These are phyloP conservation scores for Cornus suecica DNA, from an alignment of 148 eudicot species.

Conservation along the genomic window DNA sequence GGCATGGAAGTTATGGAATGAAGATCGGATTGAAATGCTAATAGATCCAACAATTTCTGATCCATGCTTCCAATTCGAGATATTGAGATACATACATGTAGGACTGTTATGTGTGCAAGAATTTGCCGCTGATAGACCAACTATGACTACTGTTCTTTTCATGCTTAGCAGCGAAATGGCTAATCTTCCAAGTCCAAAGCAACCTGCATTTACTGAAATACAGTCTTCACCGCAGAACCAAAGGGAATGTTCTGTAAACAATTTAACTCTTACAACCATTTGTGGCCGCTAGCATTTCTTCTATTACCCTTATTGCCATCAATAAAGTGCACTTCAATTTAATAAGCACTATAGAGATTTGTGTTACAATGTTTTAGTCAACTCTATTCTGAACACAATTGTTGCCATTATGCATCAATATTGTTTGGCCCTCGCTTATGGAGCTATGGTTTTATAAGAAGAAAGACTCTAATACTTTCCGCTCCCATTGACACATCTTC, in stretches of 20 bases:
- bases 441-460: no score
- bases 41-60: background rate
- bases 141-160: background rate
- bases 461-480: no score
- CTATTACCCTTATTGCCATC: background rate
- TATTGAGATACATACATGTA: background rate
- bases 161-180: background rate
- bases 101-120: background rate
- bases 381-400: no score
- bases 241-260: background rate
- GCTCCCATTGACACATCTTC: no score
- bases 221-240: background rate
- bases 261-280: background rate
- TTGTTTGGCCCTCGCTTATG: no score
- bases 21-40: background rate
- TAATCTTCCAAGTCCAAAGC: background rate
- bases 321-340: no score
- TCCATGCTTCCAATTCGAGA: constrained; percentile 3
- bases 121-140: background rate
- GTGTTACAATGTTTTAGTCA: no score
- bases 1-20: background rate
- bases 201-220: background rate
- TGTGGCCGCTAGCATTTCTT: background rate
- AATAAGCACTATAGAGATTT: no score
- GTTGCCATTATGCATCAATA: no score